phyloP scores from a whole-genome alignment of 345 rosid species.

The Populus simonii region DNA sequence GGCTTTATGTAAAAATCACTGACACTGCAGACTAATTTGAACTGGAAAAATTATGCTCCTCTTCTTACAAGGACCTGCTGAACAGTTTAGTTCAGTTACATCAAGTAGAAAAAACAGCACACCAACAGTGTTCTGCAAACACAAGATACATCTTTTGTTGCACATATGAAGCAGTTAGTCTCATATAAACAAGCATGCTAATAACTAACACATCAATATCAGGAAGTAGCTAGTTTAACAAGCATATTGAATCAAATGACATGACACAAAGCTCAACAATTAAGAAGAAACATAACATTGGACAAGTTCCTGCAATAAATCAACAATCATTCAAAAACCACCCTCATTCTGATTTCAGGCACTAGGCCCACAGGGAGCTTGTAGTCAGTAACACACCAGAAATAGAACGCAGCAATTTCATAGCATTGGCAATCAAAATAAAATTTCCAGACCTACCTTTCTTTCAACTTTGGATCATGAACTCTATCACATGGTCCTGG shows the following conservation, averaged over 20 bases:
- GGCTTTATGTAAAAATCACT: neutral
- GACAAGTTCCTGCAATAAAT: neutral
- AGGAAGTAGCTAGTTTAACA: neutral
- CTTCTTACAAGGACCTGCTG: slow-evolving; percentile 15
- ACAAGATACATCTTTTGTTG: slow-evolving; percentile 20
- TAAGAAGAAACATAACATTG: neutral
- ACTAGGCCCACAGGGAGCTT: neutral
- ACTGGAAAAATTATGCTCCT: neutral
- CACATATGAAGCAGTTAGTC: slow-evolving; percentile 18
- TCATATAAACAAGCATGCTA: neutral
- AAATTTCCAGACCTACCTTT: slow-evolving; percentile 50
- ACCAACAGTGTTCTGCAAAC: slow-evolving; percentile 17
- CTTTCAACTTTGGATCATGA: slow-evolving; percentile 93
- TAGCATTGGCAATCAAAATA: neutral
- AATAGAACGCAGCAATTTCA: neutral
- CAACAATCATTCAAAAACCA: neutral
- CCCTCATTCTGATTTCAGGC: neutral
- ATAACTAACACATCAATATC: neutral
- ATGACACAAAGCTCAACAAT: neutral
- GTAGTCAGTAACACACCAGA: neutral
- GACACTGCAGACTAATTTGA: neutral
- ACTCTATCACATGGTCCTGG: slow-evolving; percentile 87
- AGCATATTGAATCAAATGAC: neutral
- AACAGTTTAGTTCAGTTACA: slow-evolving; percentile 20
- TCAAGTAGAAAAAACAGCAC: slow-evolving; percentile 21